Evolutionary conservation across 83 land plant species (phyloP).

Genomic region (Diphasiastrum complanatum): DNA sequence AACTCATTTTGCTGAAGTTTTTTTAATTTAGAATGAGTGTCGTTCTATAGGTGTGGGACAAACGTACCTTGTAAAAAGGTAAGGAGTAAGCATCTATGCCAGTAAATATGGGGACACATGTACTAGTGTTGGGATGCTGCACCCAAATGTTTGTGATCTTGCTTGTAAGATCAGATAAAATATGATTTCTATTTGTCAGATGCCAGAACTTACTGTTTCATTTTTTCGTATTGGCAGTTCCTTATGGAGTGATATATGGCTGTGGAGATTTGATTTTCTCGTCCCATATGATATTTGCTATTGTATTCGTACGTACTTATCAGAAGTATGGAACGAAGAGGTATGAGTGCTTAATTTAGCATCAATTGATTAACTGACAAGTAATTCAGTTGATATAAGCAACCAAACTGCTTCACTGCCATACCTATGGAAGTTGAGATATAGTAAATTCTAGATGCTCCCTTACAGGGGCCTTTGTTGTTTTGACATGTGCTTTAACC

Average conservation of each 20-base stretch:
- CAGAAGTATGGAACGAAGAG: constrained; percentile 78
- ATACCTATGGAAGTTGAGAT: neutral
- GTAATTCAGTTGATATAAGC: constrained; percentile 4
- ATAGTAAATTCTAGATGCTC: neutral
- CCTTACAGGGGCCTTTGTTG: constrained; percentile 1
- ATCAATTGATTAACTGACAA: neutral
- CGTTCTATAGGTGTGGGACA: too few species aligned
- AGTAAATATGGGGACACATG: too few species aligned
- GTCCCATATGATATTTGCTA: constrained; percentile 96
- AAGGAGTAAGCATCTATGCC: too few species aligned
- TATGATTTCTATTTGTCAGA: neutral
- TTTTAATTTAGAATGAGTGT: too few species aligned
- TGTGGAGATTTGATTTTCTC: constrained; percentile 89
- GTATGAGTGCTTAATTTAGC: constrained; percentile 16
- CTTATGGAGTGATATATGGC: constrained; percentile 76
- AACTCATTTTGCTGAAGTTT: too few species aligned
- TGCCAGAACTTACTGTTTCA: neutral
- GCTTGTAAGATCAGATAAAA: neutral
- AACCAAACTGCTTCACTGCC: neutral
- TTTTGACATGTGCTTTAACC: neutral
- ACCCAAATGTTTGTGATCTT: too few species aligned
- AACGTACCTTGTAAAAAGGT: too few species aligned
- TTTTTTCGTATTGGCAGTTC: constrained; percentile 47
- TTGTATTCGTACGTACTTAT: constrained; percentile 78
- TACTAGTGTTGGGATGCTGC: too few species aligned